Evolutionary conservation across 768 basidiomycete genomes (phyloP), one percentile per base, ranked within the genome.

Genomic region (Podaxis mareebaensis): DNA sequence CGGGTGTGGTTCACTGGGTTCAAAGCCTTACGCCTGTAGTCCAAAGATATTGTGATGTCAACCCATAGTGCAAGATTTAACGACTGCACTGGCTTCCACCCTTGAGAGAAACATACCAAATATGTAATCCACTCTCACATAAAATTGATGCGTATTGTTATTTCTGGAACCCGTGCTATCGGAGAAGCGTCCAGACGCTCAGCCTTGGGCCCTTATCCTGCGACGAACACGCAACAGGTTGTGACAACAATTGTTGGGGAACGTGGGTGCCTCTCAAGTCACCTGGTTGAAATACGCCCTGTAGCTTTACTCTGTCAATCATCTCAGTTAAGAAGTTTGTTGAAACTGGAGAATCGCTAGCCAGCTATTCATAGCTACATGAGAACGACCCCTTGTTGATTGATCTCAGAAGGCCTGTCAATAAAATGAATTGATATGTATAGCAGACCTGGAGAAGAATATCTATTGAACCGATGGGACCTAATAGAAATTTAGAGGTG

Each of bases 401-500:
- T 22, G 28, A 38, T 55, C 53, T 39, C 53, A 51, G 49, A 51
- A 51, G 49, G 13, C 10, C 22, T n/a, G 13, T 51, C 28, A 22
- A 2, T 55, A 17, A 38, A 22, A 36, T 55, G 33, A 55, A 17
- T 15, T 13, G 38, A 36, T 51, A 22, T n/a, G 33, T n/a, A 55
- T 55, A 38, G n/a, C 22, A 20, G 17, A 55, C 36, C n/a, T 55
- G 33, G 7, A 17, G 33, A 55, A 3, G 53, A 55, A 24, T 5
- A n/a, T 38, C 53, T 17, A 38, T 36, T 39, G n/a, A 46, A 39
- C 17, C 38, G 33, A 36, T 30, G 51, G 51, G 40, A 24, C 38
- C 39, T 57, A 38, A 58, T 36, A 58, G 44, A 33, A 58, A 28
- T 58, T 58, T 58, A 58, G 58, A 58, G 58, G 44, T 33, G 60